phyloP scores from a whole-genome alignment of 345 rosid genomes.

The Ailanthus altissimus region DNA sequence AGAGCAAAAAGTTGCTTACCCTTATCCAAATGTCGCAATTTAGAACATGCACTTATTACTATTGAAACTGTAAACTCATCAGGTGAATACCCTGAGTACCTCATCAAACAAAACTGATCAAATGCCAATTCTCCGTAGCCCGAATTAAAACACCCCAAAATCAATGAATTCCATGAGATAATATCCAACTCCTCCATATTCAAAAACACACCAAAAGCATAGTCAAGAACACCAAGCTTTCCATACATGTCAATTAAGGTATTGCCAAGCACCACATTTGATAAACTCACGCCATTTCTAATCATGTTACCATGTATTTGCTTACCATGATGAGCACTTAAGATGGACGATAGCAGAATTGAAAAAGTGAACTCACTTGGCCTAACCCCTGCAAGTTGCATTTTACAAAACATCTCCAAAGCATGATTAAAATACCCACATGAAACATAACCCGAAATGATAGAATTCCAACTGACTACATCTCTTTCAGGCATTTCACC shows the following conservation, averaged over 20 bases:
- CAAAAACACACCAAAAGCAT: slow-evolving; percentile 52
- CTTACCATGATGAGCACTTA: slow-evolving; percentile 49
- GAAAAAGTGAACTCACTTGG: slow-evolving; percentile 63
- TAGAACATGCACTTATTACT: slow-evolving; percentile 46
- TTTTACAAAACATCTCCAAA: slow-evolving; percentile 44
- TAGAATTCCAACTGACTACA: slow-evolving; percentile 71
- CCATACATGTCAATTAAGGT: slow-evolving; percentile 72
- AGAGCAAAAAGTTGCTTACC: slow-evolving; percentile 72
- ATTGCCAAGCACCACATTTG: slow-evolving; percentile 63
- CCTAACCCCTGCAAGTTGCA: slow-evolving; percentile 46
- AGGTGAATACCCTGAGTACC: slow-evolving; percentile 42
- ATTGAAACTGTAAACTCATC: slow-evolving; percentile 59
- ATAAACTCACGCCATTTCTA: slow-evolving; percentile 39
- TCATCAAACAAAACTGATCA: slow-evolving; percentile 49
- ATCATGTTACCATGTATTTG: slow-evolving; percentile 63
- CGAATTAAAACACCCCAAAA: slow-evolving; percentile 45
- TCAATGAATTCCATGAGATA: slow-evolving; percentile 73
- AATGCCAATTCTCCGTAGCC: slow-evolving; percentile 51
- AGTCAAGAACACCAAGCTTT: slow-evolving; percentile 49
- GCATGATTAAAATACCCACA: slow-evolving; percentile 41
- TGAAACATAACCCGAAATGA: slow-evolving; percentile 54
- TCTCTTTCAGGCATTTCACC: slow-evolving; percentile 72
- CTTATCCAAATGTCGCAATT: slow-evolving; percentile 50
- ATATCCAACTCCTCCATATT: slow-evolving; percentile 55
- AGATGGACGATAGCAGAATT: slow-evolving; percentile 48